These are phyloP conservation scores for Penicillium sp. DNA, from an alignment of 2,329 filamentous ascomycete species.

Conservation along the genomic window DNA sequence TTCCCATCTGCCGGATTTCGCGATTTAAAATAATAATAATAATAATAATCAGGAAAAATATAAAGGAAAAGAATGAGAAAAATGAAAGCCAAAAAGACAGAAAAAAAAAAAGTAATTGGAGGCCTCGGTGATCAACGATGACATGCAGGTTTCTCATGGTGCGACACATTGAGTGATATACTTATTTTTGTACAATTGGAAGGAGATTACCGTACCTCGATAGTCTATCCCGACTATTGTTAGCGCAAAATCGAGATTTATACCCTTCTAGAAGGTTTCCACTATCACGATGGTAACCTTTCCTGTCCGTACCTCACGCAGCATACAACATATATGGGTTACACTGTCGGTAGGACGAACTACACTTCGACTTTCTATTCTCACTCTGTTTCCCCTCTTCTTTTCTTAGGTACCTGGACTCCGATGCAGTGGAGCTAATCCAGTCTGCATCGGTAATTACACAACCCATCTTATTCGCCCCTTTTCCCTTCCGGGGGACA, in stretches of 20 bases:
- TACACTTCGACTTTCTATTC: not conserved
- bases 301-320: not conserved
- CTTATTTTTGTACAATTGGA: not conserved
- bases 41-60: not conserved
- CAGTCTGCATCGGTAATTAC: conserved; percentile 17
- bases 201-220: conserved; percentile 8
- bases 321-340: not conserved
- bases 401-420: not conserved
- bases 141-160: conserved; percentile 9
- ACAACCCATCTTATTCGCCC: conserved; percentile 9
- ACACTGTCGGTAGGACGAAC: not conserved
- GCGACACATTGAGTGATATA: conserved; percentile 10
- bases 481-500: conserved; percentile 11
- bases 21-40: not conserved
- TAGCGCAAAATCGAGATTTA: conserved; percentile 20
- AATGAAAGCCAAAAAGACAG: not conserved
- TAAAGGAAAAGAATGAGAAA: not conserved
- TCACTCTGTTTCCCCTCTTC: not conserved
- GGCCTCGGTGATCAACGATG: conserved; percentile 2
- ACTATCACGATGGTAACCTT: not conserved
- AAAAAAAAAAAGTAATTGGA: not conserved
- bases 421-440: conserved; percentile 1
- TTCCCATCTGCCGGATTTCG: not conserved
- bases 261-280: conserved; percentile 30
- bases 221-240: conserved; percentile 19